phyloP scores from a whole-genome alignment of 2,329 filamentous ascomycete species.

The Nigrospora oryzae region DNA sequence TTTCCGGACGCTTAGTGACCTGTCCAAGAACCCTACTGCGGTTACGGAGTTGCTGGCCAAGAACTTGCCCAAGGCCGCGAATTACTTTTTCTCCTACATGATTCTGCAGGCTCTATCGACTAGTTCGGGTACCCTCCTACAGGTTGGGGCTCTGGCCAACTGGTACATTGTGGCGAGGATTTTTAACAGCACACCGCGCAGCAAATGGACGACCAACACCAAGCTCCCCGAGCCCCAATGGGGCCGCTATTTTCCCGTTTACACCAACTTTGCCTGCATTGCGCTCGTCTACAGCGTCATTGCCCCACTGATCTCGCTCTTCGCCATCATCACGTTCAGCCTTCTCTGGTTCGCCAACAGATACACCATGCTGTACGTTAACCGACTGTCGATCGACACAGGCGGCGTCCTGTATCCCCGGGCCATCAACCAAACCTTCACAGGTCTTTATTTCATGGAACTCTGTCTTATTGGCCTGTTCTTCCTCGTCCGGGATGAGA shows the following conservation, averaged over 20 bases:
- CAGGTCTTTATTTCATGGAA: constrained; percentile 91
- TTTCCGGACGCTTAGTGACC: constrained; percentile 52
- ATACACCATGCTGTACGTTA: constrained; percentile 96
- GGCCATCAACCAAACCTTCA: constrained; percentile 93
- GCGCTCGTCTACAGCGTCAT: constrained; percentile 83
- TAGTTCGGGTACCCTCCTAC: constrained; percentile 80
- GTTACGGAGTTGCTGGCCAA: constrained; percentile 65
- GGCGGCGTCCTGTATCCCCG: constrained; percentile 86
- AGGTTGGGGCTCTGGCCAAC: constrained; percentile 67
- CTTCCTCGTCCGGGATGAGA: constrained; percentile 60
- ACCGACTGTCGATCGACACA: constrained; percentile 80
- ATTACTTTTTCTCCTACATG: constrained; percentile 99
- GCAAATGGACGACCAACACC: constrained; percentile 83
- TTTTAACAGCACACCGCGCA: constrained; percentile 69
- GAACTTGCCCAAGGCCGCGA: constrained; percentile 78
- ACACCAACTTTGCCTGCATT: constrained; percentile 94
- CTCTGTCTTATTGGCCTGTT: constrained; percentile 84
- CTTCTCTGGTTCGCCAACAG: constrained; percentile 91
- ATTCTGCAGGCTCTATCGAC: constrained; percentile 87
- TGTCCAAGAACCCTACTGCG: constrained; percentile 48
- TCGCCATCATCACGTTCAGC: constrained; percentile 86
- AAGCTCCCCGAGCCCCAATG: constrained; percentile 70
- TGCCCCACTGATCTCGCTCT: constrained; percentile 82
- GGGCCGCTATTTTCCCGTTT: constrained; percentile 92
- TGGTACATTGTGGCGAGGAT: constrained; percentile 79